phyloP scores from a whole-genome alignment of 306 rosid genomes.

The Leucaena leucocephala region DNA sequence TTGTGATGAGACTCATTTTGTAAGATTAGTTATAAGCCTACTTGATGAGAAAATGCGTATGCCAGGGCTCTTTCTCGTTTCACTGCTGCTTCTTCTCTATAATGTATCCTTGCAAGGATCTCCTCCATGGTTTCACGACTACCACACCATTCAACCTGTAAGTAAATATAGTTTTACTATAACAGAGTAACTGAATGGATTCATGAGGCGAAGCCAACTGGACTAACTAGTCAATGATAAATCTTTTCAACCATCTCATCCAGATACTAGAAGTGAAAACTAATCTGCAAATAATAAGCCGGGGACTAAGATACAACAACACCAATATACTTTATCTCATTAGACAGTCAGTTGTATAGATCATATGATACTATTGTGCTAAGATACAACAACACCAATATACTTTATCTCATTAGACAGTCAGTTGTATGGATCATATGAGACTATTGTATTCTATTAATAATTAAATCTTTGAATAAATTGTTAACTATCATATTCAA shows the following conservation, averaged over 20 bases:
- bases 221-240: background rate
- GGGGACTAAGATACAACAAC: background rate
- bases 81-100: constrained; percentile 75
- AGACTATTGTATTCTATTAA: no score
- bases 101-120: constrained; percentile 59
- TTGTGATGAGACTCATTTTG: constrained; percentile 1
- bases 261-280: background rate
- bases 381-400: background rate
- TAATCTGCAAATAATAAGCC: background rate
- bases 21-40: constrained; percentile 33
- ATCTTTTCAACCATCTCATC: constrained; percentile 1
- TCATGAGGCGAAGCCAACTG: background rate
- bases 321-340: no score
- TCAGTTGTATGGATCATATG: no score
- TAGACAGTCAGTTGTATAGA: no score
- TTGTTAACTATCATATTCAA: no score
- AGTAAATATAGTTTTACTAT: constrained; percentile 18
- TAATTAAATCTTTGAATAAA: no score
- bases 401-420: no score
- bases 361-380: background rate
- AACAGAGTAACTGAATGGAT: constrained; percentile 20
- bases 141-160: constrained; percentile 72
- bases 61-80: constrained; percentile 80
- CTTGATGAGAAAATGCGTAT: constrained; percentile 92
- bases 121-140: constrained; percentile 76